Evolutionary conservation across 108 stramenopile genomes (phyloP).

Genomic region (Craspedostauros australis): DNA sequence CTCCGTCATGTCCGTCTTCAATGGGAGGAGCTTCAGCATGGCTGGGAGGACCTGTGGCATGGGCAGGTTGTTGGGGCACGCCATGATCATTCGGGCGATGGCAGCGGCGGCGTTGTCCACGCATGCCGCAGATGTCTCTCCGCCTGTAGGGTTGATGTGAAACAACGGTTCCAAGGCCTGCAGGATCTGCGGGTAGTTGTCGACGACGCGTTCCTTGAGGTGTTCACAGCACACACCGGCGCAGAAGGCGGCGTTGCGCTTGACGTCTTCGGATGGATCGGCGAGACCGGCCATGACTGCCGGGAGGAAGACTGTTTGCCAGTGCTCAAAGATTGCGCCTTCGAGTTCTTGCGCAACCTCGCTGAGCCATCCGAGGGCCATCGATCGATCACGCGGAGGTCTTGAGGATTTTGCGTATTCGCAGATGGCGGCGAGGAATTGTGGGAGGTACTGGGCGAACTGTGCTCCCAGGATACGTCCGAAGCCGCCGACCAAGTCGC

Average conservation of each 20-base stretch:
- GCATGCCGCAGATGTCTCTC: slow-evolving; percentile 72
- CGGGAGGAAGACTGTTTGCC: slow-evolving; percentile 77
- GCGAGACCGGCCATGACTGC: slow-evolving; percentile 67
- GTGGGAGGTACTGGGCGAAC: slow-evolving; percentile 69
- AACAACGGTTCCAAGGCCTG: slow-evolving; percentile 86
- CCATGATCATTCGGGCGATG: slow-evolving; percentile 87
- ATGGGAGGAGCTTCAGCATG: slow-evolving; percentile 74
- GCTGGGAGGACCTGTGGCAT: slow-evolving; percentile 86
- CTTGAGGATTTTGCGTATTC: slow-evolving; percentile 85
- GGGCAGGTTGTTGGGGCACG: slow-evolving; percentile 78
- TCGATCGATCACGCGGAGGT: slow-evolving; percentile 86
- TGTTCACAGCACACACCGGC: slow-evolving; percentile 86
- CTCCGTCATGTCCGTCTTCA: slow-evolving; percentile 93
- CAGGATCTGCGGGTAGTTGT: slow-evolving; percentile 62
- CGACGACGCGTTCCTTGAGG: slow-evolving; percentile 48
- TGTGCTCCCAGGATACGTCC: slow-evolving; percentile 81
- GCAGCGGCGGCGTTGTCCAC: slow-evolving; percentile 93
- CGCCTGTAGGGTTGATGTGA: slow-evolving; percentile 39
- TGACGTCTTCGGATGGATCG: slow-evolving; percentile 84
- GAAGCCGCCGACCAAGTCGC: slow-evolving; percentile 82
- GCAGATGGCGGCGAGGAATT: slow-evolving; percentile 83
- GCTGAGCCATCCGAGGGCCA: slow-evolving; percentile 93
- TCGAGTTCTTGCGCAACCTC: slow-evolving; percentile 89
- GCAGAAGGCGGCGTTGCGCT: slow-evolving; percentile 92
- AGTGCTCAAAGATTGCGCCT: slow-evolving; percentile 64